Evolutionary conservation across 441 rosid genomes (phyloP), one percentile per base, ranked within the genome.

Genomic region (Dalechampia spathulata): DNA sequence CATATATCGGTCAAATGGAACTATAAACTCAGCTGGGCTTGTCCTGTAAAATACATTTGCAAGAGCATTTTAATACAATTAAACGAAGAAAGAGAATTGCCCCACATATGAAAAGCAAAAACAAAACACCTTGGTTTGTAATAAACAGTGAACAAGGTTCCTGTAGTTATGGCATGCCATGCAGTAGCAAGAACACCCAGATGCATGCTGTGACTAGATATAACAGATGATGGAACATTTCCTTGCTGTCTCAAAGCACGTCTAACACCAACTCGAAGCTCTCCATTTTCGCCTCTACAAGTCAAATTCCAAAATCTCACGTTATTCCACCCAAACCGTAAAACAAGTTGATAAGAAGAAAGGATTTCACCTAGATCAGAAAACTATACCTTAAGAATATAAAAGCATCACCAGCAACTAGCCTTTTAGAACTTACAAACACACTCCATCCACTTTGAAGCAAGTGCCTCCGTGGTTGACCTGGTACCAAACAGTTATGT

Each of bases 361-460:
- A 17, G 36, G 27, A 20, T n/a, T 26, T 2, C 7, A 30, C 65
- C n/a, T n/a, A n/a, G n/a, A n/a, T n/a, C n/a, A n/a, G n/a, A n/a
- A n/a, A n/a, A n/a, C n/a, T n/a, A 44, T 67, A 87, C 97, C 97
- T 87, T 23, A 90, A 75, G 68, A 90, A 90, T 51, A 90, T 87
- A 67, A 90, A 87, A 5, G 97, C 97, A 80, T 90, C 97, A 51
- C 97, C 97, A 1, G 96, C 96, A 41, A 87, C 90, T 42, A 90
- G 85, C 75, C 82, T 77, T 69, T 90, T 90, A 42, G 96, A 71
- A 58, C 92, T 87, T 45, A 90, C 97, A 68, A 87, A 90, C 39
- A 82, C 82, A 58, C 94, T 85, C 97, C 97, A 90, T 13, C 97
- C 97, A 68, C 94, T 90, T 69, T 82, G 90, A 64, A 90, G 97